These are phyloP conservation scores for Wickerhamiella domercqiae DNA, from an alignment of 805 yeast genomes.

Conservation along the genomic window DNA sequence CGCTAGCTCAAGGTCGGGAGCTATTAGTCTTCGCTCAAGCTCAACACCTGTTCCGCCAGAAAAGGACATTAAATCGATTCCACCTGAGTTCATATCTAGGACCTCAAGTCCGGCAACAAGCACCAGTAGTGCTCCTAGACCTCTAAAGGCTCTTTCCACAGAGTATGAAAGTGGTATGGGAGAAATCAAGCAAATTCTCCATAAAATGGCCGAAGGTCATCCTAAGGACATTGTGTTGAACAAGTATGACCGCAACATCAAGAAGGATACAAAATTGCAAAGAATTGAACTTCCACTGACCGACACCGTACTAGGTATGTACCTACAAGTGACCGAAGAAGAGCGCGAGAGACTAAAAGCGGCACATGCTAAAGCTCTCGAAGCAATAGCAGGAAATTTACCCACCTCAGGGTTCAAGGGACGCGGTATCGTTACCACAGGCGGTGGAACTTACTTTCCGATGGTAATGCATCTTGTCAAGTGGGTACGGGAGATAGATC, in stretches of 20 bases:
- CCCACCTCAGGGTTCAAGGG: conserved; percentile 20
- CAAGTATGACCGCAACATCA: conserved; percentile 30
- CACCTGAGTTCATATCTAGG: too few relatives aligned
- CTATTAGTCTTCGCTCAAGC: too few relatives aligned
- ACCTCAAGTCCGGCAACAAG: too few relatives aligned
- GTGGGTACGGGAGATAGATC: conserved; percentile 47
- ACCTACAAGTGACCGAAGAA: conserved; percentile 11
- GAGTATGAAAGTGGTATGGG: neutral
- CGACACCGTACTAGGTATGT: conserved; percentile 7
- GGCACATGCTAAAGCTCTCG: conserved; percentile 8
- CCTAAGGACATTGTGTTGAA: conserved; percentile 33
- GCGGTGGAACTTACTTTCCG: conserved; percentile 70
- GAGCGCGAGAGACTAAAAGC: conserved; percentile 7
- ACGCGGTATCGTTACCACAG: conserved; percentile 52
- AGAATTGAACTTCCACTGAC: conserved; percentile 10
- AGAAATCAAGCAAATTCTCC: neutral
- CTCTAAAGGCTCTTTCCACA: too few relatives aligned
- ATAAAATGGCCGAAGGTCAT: conserved; percentile 10
- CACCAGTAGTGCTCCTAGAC: too few relatives aligned
- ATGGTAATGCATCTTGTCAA: conserved; percentile 49
- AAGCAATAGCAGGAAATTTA: conserved; percentile 6
- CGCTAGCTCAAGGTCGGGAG: too few relatives aligned
- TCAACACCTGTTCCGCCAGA: too few relatives aligned
- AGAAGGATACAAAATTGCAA: conserved; percentile 22
- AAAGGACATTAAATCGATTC: too few relatives aligned